These are phyloP conservation scores for Microcos paniculata DNA, from an alignment of 345 rosid genomes.

Conservation along the genomic window DNA sequence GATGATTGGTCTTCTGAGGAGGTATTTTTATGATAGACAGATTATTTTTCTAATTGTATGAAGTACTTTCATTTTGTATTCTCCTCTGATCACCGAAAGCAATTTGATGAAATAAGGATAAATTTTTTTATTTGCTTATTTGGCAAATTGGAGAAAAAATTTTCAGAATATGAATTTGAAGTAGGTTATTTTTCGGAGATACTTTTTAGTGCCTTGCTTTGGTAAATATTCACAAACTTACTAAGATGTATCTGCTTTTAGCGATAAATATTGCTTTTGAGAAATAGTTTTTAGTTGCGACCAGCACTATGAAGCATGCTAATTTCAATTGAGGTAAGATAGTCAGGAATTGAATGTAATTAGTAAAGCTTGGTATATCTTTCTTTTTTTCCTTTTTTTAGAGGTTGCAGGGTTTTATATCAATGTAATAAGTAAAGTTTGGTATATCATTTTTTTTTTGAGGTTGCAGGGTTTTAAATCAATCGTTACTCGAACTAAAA, in stretches of 20 bases:
- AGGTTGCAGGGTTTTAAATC: too few relatives aligned
- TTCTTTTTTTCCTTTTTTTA: too few relatives aligned
- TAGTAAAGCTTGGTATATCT: not conserved
- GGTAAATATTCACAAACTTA: not conserved
- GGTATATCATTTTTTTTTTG: too few relatives aligned
- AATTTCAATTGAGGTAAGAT: not conserved
- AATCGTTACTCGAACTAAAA: too few relatives aligned
- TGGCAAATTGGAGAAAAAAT: not conserved
- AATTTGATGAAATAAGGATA: not conserved
- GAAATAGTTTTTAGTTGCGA: not conserved
- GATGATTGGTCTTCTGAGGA: slow-evolving; percentile 63
- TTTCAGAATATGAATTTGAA: not conserved
- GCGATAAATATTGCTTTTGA: not conserved
- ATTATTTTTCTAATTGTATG: not conserved
- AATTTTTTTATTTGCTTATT: not conserved
- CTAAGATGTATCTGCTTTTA: not conserved
- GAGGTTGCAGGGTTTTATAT: too few relatives aligned
- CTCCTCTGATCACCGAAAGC: not conserved
- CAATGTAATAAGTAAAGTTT: too few relatives aligned
- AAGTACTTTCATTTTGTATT: not conserved
- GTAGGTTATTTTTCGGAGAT: not conserved
- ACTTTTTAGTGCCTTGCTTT: not conserved
- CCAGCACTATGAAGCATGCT: not conserved
- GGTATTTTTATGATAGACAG: slow-evolving; percentile 28
- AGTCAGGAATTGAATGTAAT: not conserved